Base-by-base conservation (phyloP, 1,284 basidiomycete genomes). In the Boletus austroedulis region DNA sequence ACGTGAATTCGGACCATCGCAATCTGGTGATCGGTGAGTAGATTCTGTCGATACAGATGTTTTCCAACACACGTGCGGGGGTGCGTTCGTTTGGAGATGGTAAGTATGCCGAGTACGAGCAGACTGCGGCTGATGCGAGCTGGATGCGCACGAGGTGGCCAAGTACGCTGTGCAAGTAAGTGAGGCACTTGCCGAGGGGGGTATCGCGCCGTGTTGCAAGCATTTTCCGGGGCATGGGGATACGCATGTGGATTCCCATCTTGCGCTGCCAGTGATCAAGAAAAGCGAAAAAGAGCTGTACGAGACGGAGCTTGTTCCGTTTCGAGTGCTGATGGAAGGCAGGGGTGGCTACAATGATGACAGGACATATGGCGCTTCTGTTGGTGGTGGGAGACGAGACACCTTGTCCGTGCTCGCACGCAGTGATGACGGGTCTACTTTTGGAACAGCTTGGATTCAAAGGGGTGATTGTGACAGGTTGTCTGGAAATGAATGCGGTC, bases 211-310 rank as follows among this genome's bases (percentile, higher is more conserved):
- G 0, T 83, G 77, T 29, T 78, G 80, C 3, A 89, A 89, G 65
- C 87, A 89, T 65, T 89, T 89, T 65, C 87, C 86, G 0, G 87
- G 87, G 0, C 87, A 89, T 60, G 87, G 87, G 0, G 86, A 89
- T 56, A 89, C 86, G 0, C 78, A 84, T 55, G 76, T 87, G 54
- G 87, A 89, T 65, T 87, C 86, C 2, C 87, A 89, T 63, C 77
- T 86, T n/a, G 82, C 79, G 4, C 77, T 89, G 5, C 87, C 87
- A 0, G 69, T 78, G 23, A 86, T 89, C 65, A 69, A 71, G 50
- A 86, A 87, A 56, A 73, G 76, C 6, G 72, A 73, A 32, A 56
- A 67, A 4, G 70, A 78, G 53, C 72, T 88, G 6, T 47, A 67
- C 14, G 53, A 66, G 44, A 80, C 75, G 10, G 87, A 87, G 67